A percentile compares a stretch with the other conserved stretches of the same genome.
phyloP scores from a whole-genome alignment of 2,329 filamentous ascomycete genomes.

The Graphilbum fragrans region DNA sequence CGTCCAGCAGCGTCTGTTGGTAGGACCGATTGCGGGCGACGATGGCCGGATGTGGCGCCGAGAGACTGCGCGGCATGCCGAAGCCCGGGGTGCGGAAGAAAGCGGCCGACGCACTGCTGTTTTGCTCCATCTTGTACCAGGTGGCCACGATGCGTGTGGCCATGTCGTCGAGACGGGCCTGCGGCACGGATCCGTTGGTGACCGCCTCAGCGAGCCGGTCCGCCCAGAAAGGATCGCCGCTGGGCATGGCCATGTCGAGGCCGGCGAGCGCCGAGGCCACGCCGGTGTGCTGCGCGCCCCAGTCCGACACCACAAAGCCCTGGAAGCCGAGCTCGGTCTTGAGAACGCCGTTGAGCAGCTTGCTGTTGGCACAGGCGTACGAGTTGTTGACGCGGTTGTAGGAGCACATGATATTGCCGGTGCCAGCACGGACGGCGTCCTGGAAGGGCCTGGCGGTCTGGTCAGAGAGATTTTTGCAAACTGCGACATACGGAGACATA shows the following conservation, averaged over 20 bases:
- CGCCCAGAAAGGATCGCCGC: constrained; percentile 44
- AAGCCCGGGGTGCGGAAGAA: constrained; percentile 33
- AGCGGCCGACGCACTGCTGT: constrained; percentile 17
- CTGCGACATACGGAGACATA: constrained; percentile 10
- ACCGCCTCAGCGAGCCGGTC: constrained; percentile 46
- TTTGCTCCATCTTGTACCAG: constrained; percentile 45
- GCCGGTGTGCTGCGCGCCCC: constrained; percentile 28
- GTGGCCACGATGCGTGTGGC: constrained; percentile 55
- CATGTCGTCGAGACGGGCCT: constrained; percentile 57
- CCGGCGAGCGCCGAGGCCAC: constrained; percentile 48
- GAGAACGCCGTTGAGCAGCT: constrained; percentile 52
- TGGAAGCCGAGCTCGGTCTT: constrained; percentile 49
- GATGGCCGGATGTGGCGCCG: constrained; percentile 27
- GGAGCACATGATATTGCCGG: constrained; percentile 45
- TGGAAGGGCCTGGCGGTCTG: constrained; percentile 45
- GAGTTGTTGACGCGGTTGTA: constrained; percentile 63
- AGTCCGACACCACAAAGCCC: constrained; percentile 27
- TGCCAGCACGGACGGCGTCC: constrained; percentile 52
- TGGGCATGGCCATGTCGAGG: constrained; percentile 60
- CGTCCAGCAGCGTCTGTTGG: constrained; percentile 28
- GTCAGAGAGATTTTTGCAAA: constrained; percentile 15
- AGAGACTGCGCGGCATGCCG: constrained; percentile 48
- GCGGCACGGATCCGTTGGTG: constrained; percentile 44
- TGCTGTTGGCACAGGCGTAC: constrained; percentile 58
- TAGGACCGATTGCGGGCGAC: constrained; percentile 39